Evolutionary conservation across 2,329 filamentous ascomycete species (phyloP), one percentile per base, ranked within the genome.

Genomic region (Chaetomiaceae sp.): DNA sequence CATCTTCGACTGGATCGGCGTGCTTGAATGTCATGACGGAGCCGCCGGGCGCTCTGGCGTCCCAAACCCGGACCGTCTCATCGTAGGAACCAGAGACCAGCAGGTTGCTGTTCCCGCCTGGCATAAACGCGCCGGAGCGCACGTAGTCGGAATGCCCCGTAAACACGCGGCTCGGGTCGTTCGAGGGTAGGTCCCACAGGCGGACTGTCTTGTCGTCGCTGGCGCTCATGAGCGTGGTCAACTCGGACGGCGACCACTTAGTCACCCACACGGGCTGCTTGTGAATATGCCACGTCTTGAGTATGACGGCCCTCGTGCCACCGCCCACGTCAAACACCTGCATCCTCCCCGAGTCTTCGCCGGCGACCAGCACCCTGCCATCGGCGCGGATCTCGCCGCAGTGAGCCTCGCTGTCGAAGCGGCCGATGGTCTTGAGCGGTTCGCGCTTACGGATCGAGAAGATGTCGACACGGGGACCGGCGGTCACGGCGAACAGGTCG

Each of bases 231-330:
- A 97, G 75, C 3, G 84, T 84, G 0, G 94, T 99, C 59, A 91
- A 79, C 57, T 94, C 87, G n/a, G 80, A 81, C 1, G 91, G 90
- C n/a, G 89, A 92, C 80, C 95, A 99, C 69, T 87, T 87, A 42
- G 91, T 92, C 22, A 87, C 83, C 86, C 92, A 96, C 22, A 95
- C 89, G 14, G 94, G 89, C 77, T 95, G 91, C 73, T 91, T 91
- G 75, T 97, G 92, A 63, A 91, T 84, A 59, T 86, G 84, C 92
- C 94, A 99, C 47, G 92, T 96, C 76, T 94, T 92, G 64, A 99
- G 75, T 61, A 99, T 96, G 3, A 91, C 91, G 59, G 94, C 82
- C 53, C 91, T 92, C 40, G 67, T 80, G 34, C 64, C 65, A 39
- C 65, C 64, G 17, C 68, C 85, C 47, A 95, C 84, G 66, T 99